phyloP scores from a whole-genome alignment of 495 filamentous ascomycete genomes.

The Glonium stellatum region DNA sequence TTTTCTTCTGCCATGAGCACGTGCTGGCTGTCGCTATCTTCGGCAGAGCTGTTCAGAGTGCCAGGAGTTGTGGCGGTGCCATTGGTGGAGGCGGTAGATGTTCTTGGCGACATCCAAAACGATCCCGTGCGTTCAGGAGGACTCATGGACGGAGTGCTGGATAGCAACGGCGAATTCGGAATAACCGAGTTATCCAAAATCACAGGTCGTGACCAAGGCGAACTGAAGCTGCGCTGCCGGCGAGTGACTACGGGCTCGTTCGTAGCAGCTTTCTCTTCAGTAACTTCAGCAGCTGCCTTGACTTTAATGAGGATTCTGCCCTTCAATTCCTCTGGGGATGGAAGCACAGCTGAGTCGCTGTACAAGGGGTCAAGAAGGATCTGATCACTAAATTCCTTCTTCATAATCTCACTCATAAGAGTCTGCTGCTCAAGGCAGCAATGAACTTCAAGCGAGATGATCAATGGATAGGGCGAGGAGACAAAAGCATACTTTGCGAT shows the following conservation, averaged over 20 bases:
- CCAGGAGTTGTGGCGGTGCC: slow-evolving; percentile 46
- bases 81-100: slow-evolving; percentile 43
- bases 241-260: slow-evolving; percentile 40
- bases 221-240: slow-evolving; percentile 74
- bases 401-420: slow-evolving; percentile 87
- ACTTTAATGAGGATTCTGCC: slow-evolving; percentile 87
- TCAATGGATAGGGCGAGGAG: slow-evolving; percentile 73
- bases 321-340: slow-evolving; percentile 78
- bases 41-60: slow-evolving; percentile 54
- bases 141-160: slow-evolving; percentile 43
- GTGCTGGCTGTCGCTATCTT: slow-evolving; percentile 54
- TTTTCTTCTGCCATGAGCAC: slow-evolving; percentile 28
- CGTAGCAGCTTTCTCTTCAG: slow-evolving; percentile 14
- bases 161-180: slow-evolving; percentile 47
- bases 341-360: slow-evolving; percentile 58
- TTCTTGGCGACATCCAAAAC: slow-evolving; percentile 42
- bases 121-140: slow-evolving; percentile 38
- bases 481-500: slow-evolving; percentile 90
- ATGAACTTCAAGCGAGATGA: slow-evolving; percentile 92
- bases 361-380: slow-evolving; percentile 61
- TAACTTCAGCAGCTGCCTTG: slow-evolving; percentile 55
- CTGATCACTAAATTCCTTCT: slow-evolving; percentile 66
- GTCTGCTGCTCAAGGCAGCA: slow-evolving; percentile 77
- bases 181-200: slow-evolving; percentile 48
- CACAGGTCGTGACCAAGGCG: slow-evolving; percentile 43